Evolutionary conservation across 192 early-diverging fungal genomes (phyloP).

Genomic region (Allomyces macrogynus): DNA sequence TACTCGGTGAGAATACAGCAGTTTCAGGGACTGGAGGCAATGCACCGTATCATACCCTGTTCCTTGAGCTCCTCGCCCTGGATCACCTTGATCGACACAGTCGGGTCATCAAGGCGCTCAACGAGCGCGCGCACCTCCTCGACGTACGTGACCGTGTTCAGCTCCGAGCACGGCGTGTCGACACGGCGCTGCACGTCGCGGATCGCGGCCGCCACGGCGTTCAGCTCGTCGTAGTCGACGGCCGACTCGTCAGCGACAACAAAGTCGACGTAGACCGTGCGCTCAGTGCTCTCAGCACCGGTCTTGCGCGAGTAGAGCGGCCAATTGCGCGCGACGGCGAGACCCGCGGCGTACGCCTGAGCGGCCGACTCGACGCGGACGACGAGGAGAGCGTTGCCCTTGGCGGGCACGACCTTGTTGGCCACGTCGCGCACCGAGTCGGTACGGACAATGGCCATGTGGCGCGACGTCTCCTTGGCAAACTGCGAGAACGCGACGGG

Average conservation of each 20-base stretch:
- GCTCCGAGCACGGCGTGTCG: slow-evolving; percentile 22
- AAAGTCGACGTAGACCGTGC: slow-evolving; percentile 1
- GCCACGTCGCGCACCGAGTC: slow-evolving; percentile 18
- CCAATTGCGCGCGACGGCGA: slow-evolving; percentile 1
- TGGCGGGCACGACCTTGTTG: slow-evolving; percentile 4
- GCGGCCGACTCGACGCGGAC: slow-evolving; percentile 1
- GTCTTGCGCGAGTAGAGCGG: slow-evolving; percentile 15
- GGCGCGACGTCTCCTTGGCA: slow-evolving; percentile 9
- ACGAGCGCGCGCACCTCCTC: slow-evolving; percentile 11
- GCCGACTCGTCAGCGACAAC: slow-evolving; percentile 1
- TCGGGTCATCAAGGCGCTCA: not conserved
- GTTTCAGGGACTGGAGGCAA: no score
- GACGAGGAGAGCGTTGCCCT: slow-evolving; percentile 4
- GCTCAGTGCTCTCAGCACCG: not conserved
- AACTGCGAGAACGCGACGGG: slow-evolving; percentile 4
- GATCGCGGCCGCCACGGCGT: slow-evolving; percentile 7
- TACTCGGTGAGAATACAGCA: not conserved
- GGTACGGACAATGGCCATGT: slow-evolving; percentile 16
- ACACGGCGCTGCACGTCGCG: slow-evolving; percentile 15
- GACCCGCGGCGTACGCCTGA: slow-evolving; percentile 3
- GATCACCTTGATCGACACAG: slow-evolving; percentile 15
- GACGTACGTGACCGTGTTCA: slow-evolving; percentile 20
- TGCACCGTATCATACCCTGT: slow-evolving; percentile 3
- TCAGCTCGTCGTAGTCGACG: slow-evolving; percentile 1
- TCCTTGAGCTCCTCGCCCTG: slow-evolving; percentile 21